Evolutionary conservation across 805 yeast genomes (phyloP), one percentile per base, ranked within the genome.

Genomic region (Kodamaea jinghongensis): DNA sequence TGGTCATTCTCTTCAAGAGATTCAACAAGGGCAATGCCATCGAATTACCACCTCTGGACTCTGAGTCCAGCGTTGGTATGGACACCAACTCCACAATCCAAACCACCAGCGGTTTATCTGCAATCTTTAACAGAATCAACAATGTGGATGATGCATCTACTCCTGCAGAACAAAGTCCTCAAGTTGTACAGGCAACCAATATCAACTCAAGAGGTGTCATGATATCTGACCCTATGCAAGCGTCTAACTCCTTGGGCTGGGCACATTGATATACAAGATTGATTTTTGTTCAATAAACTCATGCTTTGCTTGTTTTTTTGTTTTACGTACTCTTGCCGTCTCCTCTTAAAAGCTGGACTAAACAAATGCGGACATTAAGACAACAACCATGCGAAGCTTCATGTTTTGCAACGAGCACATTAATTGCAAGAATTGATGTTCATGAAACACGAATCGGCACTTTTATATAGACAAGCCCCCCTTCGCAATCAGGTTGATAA

Each of bases 221-320:
- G 29, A 83, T 83, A 28, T 80, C 86, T 6, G 76, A 74, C 40
- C 91, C 91, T 8, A 82, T 82, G 27, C 80, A 82, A 41, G 73
- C 83, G 3, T 78, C 78, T 45, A 83, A 81, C 56, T 82, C 91
- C 2, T 65, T 83, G 43, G 90, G 90, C 25, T 83, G 90, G 90
- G 37, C 43, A 22, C 37, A 31, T 26, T 40, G 29, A 35, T 25
- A 26, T 17, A 16, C 36, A 27, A 35, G 23, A 17, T 33, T n/a
- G n/a, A n/a, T n/a, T n/a, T n/a, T n/a, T n/a, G n/a, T n/a, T n/a
- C n/a, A n/a, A n/a, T n/a, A n/a, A n/a, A n/a, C n/a, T n/a, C 11
- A 17, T n/a, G 26, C 16, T 28, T 28, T 15, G 30, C 30, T 17
- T 28, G 12, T 13, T 13, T 28, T 28, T 28, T 28, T 26, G 13